Percentiles rank a stretch among this genome's conserved stretches.
These are phyloP conservation scores for Solanum lignicaule DNA, from an alignment of 257 asterid species.

Conservation along the genomic window DNA sequence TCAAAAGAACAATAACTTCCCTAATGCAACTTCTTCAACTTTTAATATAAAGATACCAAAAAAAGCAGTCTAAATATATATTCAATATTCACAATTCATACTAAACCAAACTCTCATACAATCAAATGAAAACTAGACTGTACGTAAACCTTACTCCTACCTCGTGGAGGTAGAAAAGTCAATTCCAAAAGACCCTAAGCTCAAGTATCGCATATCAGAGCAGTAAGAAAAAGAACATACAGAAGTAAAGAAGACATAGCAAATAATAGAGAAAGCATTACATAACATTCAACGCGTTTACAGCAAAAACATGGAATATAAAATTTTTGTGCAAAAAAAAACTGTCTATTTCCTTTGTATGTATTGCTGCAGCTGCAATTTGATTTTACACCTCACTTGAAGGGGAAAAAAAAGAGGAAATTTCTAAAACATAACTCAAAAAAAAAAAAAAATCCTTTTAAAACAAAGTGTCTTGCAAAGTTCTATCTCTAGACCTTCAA, in stretches of 20 bases:
- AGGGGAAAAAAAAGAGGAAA: not conserved
- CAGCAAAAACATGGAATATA: not conserved
- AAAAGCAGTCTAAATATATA: not conserved
- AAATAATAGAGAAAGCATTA: not conserved
- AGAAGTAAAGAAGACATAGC: not conserved
- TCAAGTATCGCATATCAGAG: not conserved
- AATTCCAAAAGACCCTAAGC: not conserved
- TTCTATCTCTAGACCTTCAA: conserved; percentile 8
- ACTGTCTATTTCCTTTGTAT: not conserved
- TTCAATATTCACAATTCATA: not conserved
- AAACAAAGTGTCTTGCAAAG: not conserved
- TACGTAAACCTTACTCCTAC: not conserved
- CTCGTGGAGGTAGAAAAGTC: not conserved
- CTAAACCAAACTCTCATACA: not conserved
- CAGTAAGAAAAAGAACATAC: not conserved
- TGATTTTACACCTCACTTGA: conserved; percentile 10
- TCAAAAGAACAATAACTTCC: not conserved
- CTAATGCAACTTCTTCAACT: not conserved
- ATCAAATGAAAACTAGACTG: not conserved
- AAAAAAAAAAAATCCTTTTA: not conserved
- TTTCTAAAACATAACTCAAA: conserved; percentile 2
- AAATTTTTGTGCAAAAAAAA: not conserved
- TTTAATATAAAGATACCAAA: not conserved
- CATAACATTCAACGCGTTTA: not conserved
- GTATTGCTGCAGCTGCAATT: conserved; percentile 9